Evolutionary conservation across 78 protist genomes (phyloP).

Genomic region (Bodo saltans): DNA sequence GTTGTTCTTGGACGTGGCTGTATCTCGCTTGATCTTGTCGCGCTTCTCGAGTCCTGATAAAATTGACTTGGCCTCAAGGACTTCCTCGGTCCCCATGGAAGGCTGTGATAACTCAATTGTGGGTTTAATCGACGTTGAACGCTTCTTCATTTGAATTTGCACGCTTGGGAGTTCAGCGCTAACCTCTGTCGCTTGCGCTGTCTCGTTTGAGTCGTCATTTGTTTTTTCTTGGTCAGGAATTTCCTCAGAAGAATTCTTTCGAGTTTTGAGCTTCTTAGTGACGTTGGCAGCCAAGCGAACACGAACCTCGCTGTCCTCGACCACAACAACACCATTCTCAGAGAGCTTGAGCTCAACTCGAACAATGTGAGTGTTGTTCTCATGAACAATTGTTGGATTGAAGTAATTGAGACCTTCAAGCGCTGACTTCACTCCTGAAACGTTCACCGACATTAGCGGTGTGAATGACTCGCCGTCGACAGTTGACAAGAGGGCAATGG

Average conservation of each 20-base stretch:
- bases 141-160: background rate
- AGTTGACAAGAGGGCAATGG: background rate
- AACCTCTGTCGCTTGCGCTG: background rate
- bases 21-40: background rate
- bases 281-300: background rate
- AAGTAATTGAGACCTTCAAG: background rate
- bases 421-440: background rate
- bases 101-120: background rate
- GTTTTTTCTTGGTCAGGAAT: background rate
- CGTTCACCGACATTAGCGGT: background rate
- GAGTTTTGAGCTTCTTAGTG: background rate
- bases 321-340: background rate
- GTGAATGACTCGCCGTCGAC: background rate
- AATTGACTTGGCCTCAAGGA: background rate
- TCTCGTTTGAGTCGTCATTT: background rate
- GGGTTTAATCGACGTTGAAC: background rate
- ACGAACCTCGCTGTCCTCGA: background rate
- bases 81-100: slow-evolving; percentile 1
- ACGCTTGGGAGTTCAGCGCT: background rate
- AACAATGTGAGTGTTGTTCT: background rate
- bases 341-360: background rate
- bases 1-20: slow-evolving; percentile 7
- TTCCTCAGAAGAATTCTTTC: background rate
- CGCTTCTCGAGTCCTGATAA: background rate
- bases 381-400: background rate